Evolutionary conservation across 176 grass and related monocot species (phyloP).

Genomic region (Cenchrus fungigraminus): DNA sequence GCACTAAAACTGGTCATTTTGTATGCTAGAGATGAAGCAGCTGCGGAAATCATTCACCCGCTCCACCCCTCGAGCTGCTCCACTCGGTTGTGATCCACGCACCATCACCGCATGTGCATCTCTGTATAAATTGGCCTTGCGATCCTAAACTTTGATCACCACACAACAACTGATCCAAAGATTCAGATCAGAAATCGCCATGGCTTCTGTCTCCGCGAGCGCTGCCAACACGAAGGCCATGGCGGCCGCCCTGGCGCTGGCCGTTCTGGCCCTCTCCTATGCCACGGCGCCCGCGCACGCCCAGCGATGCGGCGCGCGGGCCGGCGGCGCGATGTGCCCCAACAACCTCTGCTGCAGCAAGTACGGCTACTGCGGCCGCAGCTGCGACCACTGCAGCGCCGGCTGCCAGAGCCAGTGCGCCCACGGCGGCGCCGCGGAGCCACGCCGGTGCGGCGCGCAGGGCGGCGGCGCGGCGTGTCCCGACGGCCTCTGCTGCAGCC

Average conservation of each 20-base stretch:
- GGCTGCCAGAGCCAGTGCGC: not conserved
- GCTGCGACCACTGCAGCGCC: not conserved
- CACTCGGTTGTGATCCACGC: not conserved
- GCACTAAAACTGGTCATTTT: not conserved
- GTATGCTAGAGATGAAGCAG: not conserved
- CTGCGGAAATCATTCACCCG: not conserved
- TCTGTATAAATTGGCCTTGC: not conserved
- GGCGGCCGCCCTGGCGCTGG: not conserved
- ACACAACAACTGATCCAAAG: not conserved
- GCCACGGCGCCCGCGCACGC: not conserved
- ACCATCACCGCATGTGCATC: not conserved
- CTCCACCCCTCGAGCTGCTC: not conserved
- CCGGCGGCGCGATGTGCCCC: not conserved
- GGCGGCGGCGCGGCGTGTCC: conserved; percentile 31
- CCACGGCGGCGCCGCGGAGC: not conserved
- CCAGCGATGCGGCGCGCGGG: not conserved
- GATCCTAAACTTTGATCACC: not conserved
- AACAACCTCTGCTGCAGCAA: not conserved
- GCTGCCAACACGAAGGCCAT: not conserved
- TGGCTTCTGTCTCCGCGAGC: not conserved
- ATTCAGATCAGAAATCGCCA: not conserved
- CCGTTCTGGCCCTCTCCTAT: not conserved
- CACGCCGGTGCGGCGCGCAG: conserved; percentile 36
- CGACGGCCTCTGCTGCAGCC: conserved; percentile 43
- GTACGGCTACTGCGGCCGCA: not conserved